Percentiles rank a stretch among this genome's conserved stretches.
Conservation (phyloP, 1,284 basidiomycete species). For the Leccinum laetum region DNA sequence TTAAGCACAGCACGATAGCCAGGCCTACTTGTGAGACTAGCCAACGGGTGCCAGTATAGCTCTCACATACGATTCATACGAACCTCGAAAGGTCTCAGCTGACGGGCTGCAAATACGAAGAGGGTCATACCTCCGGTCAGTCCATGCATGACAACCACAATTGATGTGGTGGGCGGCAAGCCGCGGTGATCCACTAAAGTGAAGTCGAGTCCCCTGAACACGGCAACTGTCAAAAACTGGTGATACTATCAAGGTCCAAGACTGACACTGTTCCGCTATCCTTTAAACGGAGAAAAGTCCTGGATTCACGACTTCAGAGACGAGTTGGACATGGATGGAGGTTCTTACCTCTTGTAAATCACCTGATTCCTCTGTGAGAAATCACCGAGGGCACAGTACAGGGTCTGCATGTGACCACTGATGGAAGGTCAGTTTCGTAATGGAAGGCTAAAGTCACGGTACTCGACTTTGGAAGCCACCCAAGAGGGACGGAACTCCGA, state of each 20-base stretch:
- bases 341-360: conserved; percentile 56
- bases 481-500: conserved; percentile 57
- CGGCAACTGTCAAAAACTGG: conserved; percentile 1
- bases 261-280: conserved; percentile 71
- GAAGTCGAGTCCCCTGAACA: conserved; percentile 69
- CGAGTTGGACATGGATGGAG: neutral
- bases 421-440: conserved; percentile 4
- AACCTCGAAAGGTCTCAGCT: conserved; percentile 48
- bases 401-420: conserved; percentile 76
- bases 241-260: no score
- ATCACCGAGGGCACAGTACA: conserved; percentile 69
- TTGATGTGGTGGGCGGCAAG: conserved; percentile 67
- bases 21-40: conserved; percentile 71
- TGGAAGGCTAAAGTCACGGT: neutral
- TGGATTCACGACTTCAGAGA: no score
- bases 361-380: conserved; percentile 27
- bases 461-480: conserved; percentile 66
- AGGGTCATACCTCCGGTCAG: conserved; percentile 73
- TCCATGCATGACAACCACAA: conserved; percentile 85
- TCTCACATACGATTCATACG: conserved; percentile 88
- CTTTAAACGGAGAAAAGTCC: conserved; percentile 36
- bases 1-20: conserved; percentile 90
- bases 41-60: conserved; percentile 72
- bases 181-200: conserved; percentile 55
- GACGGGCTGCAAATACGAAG: conserved; percentile 1